Evolutionary conservation across 805 yeast genomes (phyloP), one percentile per base, ranked within the genome.

Genomic region (Wickerhamomyces sydowiorum): DNA sequence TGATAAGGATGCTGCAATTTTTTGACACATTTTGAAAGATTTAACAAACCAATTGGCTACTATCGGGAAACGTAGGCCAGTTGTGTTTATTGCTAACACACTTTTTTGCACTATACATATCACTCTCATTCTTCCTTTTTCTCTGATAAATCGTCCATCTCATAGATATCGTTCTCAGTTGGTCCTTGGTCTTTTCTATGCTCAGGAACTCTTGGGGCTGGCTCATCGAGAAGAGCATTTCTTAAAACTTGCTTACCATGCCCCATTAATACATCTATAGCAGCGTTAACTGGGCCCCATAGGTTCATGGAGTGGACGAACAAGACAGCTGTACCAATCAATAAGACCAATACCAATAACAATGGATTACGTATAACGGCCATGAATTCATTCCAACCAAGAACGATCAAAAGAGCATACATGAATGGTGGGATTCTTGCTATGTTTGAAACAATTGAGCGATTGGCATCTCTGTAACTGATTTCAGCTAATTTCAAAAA

Each of bases 341-440:
- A 39, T 35, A 90, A 58, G 1, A 76, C 53, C 38, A 89, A 59
- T 6, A 85, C 70, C 49, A 90, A 79, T 51, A 85, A 75, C n/a
- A 91, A 54, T 40, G 99, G 97, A 58, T 86, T 90, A 48, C 95
- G 75, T 35, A 93, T 57, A 15, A 93, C 77, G 9, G 93, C 83
- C 84, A 89, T 76, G 51, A 93, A 82, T 69, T 93, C 97, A 61
- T 90, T 90, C 96, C 96, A 93, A 9, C 99, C 99, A 19, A 93
- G 68, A 3, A 86, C 79, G 2, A 84, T 61, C 20, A 93, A 66
- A 13, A 91, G 56, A 10, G 78, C 65, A 64, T 87, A 89, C 43
- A 93, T 78, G 69, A 83, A 93, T 49, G 80, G 69, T 4, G 99
- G 99, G 43, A 93, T 83, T 44, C 82, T 80, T 1, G 96, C 78